Conservation (phyloP, 257 asterid genomes). For the Primulina huaijiensis region DNA sequence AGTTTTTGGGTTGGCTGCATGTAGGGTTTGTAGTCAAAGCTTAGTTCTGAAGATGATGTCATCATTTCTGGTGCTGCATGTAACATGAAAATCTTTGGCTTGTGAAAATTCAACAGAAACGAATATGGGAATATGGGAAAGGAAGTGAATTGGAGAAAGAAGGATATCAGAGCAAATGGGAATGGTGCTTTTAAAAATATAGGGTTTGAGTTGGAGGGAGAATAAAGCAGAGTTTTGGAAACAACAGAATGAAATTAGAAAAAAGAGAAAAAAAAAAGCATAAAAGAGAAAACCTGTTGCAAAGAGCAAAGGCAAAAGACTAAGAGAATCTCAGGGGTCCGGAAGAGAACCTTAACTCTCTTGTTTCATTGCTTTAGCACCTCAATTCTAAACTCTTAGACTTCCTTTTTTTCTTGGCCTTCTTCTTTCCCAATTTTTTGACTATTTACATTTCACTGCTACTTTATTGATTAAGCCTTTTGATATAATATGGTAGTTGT, state of each 20-base stretch:
- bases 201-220: slow-evolving; percentile 53
- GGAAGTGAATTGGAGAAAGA: slow-evolving; percentile 49
- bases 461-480: slow-evolving; percentile 37
- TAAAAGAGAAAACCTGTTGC: slow-evolving; percentile 65
- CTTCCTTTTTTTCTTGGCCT: slow-evolving; percentile 33
- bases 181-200: slow-evolving; percentile 31
- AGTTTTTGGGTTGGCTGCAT: slow-evolving; percentile 59
- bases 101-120: slow-evolving; percentile 33
- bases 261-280: slow-evolving; percentile 34
- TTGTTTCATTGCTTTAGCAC: slow-evolving; percentile 36
- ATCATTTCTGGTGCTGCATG: slow-evolving; percentile 44
- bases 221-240: slow-evolving; percentile 70
- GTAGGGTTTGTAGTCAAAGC: slow-evolving; percentile 76
- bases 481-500: slow-evolving; percentile 18
- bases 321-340: slow-evolving; percentile 49
- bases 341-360: slow-evolving; percentile 33
- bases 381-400: slow-evolving; percentile 26
- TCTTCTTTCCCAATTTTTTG: slow-evolving; percentile 4
- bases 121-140: slow-evolving; percentile 41
- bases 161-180: slow-evolving; percentile 32
- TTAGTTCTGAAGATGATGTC: slow-evolving; percentile 66
- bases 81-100: slow-evolving; percentile 1
- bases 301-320: slow-evolving; percentile 70
- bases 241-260: slow-evolving; percentile 34
- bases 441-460: slow-evolving; percentile 39